Base-by-base conservation (phyloP, 2,329 filamentous ascomycete species). In the Colletotrichum australisinense region DNA sequence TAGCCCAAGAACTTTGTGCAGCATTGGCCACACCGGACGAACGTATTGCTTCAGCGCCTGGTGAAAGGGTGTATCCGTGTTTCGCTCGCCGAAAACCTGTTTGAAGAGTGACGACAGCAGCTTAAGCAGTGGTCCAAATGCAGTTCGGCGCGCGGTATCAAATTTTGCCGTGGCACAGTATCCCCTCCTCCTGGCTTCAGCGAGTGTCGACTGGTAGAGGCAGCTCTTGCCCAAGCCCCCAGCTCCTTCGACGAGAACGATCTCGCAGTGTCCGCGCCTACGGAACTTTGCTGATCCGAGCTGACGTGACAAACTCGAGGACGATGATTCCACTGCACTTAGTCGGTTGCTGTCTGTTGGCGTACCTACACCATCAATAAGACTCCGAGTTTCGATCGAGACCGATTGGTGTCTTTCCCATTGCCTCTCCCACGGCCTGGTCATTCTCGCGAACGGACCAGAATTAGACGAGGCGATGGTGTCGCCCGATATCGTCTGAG, bases 101-200 rank as follows among this genome's bases (percentile, higher is more conserved):
- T 90, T 90, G 80, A 93, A 92, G 19, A 93, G 82, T 24, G 90
- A 92, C 12, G 90, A 92, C 12, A 93, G 81, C n/a, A 93, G 81
- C 80, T 90, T 92, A 30, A 93, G 85, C 52, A 93, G 81, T 4
- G 91, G 91, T 1, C 90, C 90, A 78, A 92, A 93, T 4, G 91
- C 89, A 9, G 86, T 89, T 76, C 87, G 87, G 76, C 88, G 85
- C 0, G 90, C 88, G 0, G 88, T 89, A 77, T 93, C 91, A 72
- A 93, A 93, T 78, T 93, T 93, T 53, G 91, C 88, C 38, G 89
- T 91, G 7, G 90, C 89, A 77, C 90, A 92, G 78, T 92, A 93
- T 3, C 91, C 91, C 72, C 88, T 87, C 58, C 88, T 86, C 63
- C 91, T 85, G 19, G 89, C 89, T 75, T 93, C 91, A 3, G 88